A percentile compares a stretch with the other conserved stretches of the same genome.
Evolutionary conservation across 805 yeast genomes (phyloP).

Genomic region (Metschnikowia shivogae): DNA sequence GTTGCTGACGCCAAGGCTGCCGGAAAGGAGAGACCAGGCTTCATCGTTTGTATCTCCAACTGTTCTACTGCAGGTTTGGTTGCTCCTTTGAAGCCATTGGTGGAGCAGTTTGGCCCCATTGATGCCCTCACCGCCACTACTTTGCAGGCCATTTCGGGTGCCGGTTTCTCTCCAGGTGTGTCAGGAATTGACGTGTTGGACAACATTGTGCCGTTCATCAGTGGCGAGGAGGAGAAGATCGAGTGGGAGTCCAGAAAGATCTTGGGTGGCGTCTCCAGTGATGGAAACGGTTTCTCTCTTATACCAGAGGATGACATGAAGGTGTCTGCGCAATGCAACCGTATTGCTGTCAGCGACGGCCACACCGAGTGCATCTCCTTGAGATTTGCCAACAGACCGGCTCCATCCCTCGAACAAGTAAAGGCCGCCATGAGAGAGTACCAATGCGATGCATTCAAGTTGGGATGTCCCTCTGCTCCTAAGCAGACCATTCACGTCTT

Average conservation of each 20-base stretch:
- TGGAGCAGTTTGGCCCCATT: conserved; percentile 85
- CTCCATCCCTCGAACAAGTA: conserved; percentile 81
- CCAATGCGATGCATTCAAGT: conserved; percentile 73
- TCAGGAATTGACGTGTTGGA: conserved; percentile 93
- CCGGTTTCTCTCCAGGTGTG: conserved; percentile 97
- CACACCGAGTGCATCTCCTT: conserved; percentile 94
- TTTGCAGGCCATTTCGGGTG: conserved; percentile 96
- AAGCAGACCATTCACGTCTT: conserved; percentile 85
- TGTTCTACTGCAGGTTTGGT: conserved; percentile 98
- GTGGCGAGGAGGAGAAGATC: conserved; percentile 97
- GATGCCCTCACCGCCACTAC: conserved; percentile 86
- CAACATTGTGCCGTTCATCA: conserved; percentile 89
- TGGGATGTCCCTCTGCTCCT: conserved; percentile 91
- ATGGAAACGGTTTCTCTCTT: conserved; percentile 52
- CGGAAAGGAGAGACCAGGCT: conserved; percentile 67
- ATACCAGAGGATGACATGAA: conserved; percentile 66
- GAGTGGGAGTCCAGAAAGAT: conserved; percentile 98
- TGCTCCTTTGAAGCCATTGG: conserved; percentile 93
- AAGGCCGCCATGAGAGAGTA: conserved; percentile 67
- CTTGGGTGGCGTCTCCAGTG: conserved; percentile 58
- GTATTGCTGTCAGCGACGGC: conserved; percentile 96
- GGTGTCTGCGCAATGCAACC: conserved; percentile 94
- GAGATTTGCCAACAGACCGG: conserved; percentile 73
- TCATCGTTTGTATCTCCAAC: conserved; percentile 90
- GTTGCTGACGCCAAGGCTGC: conserved; percentile 49